Percentiles rank a stretch among this genome's conserved stretches.
Conservation (phyloP, 345 rosid species). For the Populus nigra region DNA sequence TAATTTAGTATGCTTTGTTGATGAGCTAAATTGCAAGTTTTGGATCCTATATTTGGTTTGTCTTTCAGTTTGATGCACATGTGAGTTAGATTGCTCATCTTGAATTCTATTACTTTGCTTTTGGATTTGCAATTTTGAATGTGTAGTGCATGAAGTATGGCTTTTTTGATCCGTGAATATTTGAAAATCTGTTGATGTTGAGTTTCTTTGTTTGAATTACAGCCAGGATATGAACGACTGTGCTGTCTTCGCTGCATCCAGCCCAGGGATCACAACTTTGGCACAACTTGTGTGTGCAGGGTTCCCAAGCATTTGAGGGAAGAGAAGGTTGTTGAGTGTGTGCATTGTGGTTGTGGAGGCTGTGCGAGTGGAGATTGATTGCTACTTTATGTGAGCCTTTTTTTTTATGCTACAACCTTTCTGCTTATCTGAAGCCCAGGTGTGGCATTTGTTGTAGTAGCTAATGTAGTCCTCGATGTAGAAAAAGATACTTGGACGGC, state of each 20-base stretch:
- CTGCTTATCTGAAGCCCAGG: neutral
- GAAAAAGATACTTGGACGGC: neutral
- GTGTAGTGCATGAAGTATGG: neutral
- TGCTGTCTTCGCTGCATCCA: conserved; percentile 87
- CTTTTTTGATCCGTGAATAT: neutral
- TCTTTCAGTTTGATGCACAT: too few relatives aligned
- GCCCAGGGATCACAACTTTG: conserved; percentile 83
- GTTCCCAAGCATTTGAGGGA: conserved; percentile 77
- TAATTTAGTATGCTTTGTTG: too few relatives aligned
- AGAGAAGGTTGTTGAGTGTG: conserved; percentile 80
- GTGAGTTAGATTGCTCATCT: too few relatives aligned
- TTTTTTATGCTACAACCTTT: neutral
- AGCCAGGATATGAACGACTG: conserved; percentile 80
- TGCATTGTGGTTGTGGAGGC: conserved; percentile 81
- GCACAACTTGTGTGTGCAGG: conserved; percentile 75
- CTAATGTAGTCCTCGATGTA: neutral
- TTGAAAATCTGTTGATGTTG: neutral
- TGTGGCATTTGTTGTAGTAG: neutral
- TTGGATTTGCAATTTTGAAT: neutral
- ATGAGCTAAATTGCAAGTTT: too few relatives aligned
- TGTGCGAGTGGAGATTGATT: conserved; percentile 73
- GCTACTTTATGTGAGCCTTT: neutral
- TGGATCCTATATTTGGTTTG: too few relatives aligned
- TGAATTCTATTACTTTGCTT: neutral
- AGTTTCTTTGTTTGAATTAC: conserved; percentile 23